Evolutionary conservation across 176 grass and related monocot species (phyloP), one percentile per base, ranked within the genome.

Genomic region (Raddia guianensis): DNA sequence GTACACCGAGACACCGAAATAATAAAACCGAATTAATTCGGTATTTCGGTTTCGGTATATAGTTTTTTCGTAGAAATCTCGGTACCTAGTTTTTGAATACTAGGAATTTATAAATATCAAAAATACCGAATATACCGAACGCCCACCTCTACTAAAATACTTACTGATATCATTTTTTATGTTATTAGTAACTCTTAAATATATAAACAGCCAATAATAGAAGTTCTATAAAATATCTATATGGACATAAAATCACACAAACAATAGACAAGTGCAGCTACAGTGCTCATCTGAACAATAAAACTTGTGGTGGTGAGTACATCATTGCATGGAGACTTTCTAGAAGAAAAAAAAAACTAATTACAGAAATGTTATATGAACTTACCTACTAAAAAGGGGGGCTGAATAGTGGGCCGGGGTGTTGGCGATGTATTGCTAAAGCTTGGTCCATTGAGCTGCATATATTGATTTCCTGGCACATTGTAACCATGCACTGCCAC

Each of bases 361-460:
- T 43, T 33, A 70, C 16, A 63, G 7, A 9, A 68, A 57, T 6
- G 10, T 34, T 14, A 62, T 6, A 72, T 51, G 9, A 13, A 57
- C 32, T 59, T 91, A 95, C 95, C 92, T 45, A 94, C 86, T 84
- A 89, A 76, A 89, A 91, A 95, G 37, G 92, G 92, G 49, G 92
- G 46, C 75, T 98, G 95, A 72, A 94, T 86, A 44, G 92, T 74
- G 77, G 91, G 83, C 1, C 82, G 88, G 78, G 90, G 66, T 73
- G 88, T 60, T 66, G 84, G 62, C 15, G 90, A 77, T 46, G 81
- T 49, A 80, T 77, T 84, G 74, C 81, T 94, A 15, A 92, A 82
- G 70, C 90, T 93, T 55, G 87, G 82, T 53, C 88, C 96, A 70
- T 79, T 84, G 46, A 95, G 69, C 82, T 93, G 92, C 45, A 95